A percentile compares a stretch with the other conserved stretches of the same genome.
These are phyloP conservation scores for Pseudodiploospora longispora DNA, from an alignment of 2,329 filamentous ascomycete species.

Conservation along the genomic window DNA sequence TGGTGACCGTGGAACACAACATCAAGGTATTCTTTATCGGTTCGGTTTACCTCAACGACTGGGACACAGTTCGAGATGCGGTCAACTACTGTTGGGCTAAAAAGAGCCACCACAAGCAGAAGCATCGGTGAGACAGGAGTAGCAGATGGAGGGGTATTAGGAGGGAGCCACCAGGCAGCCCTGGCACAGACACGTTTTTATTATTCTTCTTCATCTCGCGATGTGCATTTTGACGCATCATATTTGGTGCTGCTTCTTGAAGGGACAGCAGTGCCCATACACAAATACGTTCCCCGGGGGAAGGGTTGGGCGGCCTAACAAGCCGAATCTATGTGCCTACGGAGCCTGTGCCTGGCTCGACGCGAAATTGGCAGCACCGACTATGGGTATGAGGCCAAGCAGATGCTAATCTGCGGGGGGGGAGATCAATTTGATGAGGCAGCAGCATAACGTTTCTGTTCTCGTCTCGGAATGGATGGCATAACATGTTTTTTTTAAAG, in stretches of 20 bases:
- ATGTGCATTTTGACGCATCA: slow-evolving; percentile 3
- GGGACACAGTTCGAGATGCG: slow-evolving; percentile 33
- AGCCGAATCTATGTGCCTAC: slow-evolving; percentile 10
- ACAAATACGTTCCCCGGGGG: slow-evolving; percentile 24
- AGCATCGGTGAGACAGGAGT: slow-evolving; percentile 10
- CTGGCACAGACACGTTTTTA: slow-evolving; percentile 10
- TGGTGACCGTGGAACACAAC: slow-evolving; percentile 50
- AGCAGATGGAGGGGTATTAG: too few relatives aligned
- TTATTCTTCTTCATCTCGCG: slow-evolving; percentile 1
- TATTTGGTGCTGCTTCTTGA: slow-evolving; percentile 6
- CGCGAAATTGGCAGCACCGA: too few relatives aligned
- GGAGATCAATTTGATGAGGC: too few relatives aligned
- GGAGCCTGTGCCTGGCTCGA: slow-evolving; percentile 8
- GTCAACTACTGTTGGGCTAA: slow-evolving; percentile 42
- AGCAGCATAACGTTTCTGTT: too few relatives aligned
- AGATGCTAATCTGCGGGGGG: too few relatives aligned
- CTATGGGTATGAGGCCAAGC: too few relatives aligned
- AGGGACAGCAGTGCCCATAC: slow-evolving; percentile 12
- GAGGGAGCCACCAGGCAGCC: neutral
- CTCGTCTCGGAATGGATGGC: too few relatives aligned
- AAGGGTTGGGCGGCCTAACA: slow-evolving; percentile 4
- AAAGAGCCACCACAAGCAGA: slow-evolving; percentile 31
- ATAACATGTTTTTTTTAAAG: too few relatives aligned
- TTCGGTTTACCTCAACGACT: slow-evolving; percentile 31
- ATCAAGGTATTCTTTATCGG: slow-evolving; percentile 50